A percentile compares a stretch with the other conserved stretches of the same genome.
Conservation (phyloP, 768 basidiomycete genomes). For the Zangia roseola region DNA sequence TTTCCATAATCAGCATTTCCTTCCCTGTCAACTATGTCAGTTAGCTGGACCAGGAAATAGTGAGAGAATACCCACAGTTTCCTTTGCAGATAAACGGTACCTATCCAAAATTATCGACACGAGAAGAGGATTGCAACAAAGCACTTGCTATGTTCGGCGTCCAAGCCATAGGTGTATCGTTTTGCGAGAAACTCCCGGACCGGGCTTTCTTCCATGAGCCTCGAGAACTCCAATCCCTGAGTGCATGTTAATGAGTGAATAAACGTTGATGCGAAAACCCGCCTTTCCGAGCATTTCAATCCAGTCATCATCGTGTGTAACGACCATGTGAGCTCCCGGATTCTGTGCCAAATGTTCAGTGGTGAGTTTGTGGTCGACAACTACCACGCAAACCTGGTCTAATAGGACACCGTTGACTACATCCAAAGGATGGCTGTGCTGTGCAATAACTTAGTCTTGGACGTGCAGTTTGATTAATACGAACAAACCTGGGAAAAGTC, state of each 20-base stretch:
- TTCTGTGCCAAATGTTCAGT: neutral
- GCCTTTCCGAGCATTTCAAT: conserved; percentile 1
- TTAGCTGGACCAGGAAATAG: too few species aligned
- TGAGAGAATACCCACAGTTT: too few species aligned
- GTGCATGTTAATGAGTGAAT: too few species aligned
- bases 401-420: conserved; percentile 2
- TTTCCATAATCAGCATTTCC: too few species aligned
- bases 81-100: too few species aligned
- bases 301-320: conserved; percentile 12
- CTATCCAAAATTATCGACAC: too few species aligned
- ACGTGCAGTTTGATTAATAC: neutral
- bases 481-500: conserved; percentile 3
- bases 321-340: neutral
- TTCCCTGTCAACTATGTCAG: too few species aligned
- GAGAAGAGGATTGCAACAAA: too few species aligned
- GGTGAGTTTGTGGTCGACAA: neutral
- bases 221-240: neutral
- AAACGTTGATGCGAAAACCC: neutral
- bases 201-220: neutral
- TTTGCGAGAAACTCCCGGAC: neutral
- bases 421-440: conserved; percentile 13
- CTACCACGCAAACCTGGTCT: neutral
- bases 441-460: neutral
- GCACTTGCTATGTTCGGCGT: too few species aligned
- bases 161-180: too few species aligned